Evolutionary conservation across 371 early-diverging fungal genomes (phyloP).

Genomic region (Mucor lusitanicus): DNA sequence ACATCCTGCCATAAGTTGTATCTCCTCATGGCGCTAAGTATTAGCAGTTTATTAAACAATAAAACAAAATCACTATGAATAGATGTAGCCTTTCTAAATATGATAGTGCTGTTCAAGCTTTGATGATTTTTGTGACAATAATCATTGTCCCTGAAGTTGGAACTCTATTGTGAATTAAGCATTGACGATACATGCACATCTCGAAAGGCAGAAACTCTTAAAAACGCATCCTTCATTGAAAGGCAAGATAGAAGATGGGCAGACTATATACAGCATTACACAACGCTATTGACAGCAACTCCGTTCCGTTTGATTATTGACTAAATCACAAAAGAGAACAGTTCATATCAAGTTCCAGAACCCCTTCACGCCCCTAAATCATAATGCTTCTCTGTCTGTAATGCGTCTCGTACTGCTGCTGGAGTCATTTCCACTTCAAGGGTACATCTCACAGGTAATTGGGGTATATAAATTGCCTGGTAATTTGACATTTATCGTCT

Average conservation of each 20-base stretch:
- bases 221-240: background rate
- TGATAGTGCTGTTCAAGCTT: background rate
- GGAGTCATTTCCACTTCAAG: background rate
- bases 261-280: background rate
- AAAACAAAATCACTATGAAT: background rate
- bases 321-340: background rate
- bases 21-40: background rate
- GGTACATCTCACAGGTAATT: background rate
- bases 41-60: background rate
- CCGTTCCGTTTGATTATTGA: background rate
- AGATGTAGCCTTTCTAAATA: background rate
- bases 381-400: background rate
- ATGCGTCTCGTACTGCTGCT: background rate
- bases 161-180: background rate
- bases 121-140: background rate
- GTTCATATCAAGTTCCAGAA: background rate
- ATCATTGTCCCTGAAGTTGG: background rate
- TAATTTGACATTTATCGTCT: background rate
- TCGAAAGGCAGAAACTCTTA: background rate
- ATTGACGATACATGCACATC: background rate
- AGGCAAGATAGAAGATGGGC: background rate
- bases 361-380: background rate
- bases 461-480: background rate
- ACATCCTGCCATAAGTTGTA: background rate
- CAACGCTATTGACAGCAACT: background rate